phyloP scores from a whole-genome alignment of 73 alveolate genomes.

The Halteria grandinella region DNA sequence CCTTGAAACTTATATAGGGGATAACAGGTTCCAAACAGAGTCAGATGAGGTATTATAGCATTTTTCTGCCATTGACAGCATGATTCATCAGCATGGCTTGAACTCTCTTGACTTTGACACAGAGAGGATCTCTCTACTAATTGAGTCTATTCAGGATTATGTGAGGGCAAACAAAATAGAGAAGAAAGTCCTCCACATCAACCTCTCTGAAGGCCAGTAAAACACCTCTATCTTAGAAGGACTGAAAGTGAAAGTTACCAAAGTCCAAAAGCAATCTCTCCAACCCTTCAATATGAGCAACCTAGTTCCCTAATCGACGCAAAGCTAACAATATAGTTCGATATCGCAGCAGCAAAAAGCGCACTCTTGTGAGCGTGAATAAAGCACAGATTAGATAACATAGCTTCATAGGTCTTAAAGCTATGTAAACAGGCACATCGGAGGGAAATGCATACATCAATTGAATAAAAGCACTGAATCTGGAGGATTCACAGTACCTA shows the following conservation, averaged over 20 bases:
- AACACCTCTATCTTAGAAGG: background rate
- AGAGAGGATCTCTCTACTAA: slow-evolving; percentile 12
- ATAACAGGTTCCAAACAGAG: slow-evolving; percentile 15
- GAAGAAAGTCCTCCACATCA: slow-evolving; percentile 23
- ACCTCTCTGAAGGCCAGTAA: background rate
- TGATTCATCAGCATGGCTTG: slow-evolving; percentile 41
- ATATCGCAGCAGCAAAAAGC: too few species aligned
- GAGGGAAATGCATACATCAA: too few species aligned
- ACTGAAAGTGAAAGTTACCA: background rate
- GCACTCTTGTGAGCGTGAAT: too few species aligned
- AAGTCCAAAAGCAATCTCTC: background rate
- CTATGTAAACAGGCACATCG: too few species aligned
- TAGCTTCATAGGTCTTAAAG: too few species aligned
- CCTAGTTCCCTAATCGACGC: too few species aligned
- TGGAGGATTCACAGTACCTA: background rate
- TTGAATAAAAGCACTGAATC: background rate
- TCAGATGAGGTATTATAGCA: slow-evolving; percentile 8
- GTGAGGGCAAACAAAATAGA: slow-evolving; percentile 3
- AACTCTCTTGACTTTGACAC: slow-evolving; percentile 35
- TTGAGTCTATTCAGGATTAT: slow-evolving; percentile 22
- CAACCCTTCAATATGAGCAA: too few species aligned
- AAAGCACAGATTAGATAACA: too few species aligned
- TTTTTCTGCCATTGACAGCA: slow-evolving; percentile 40
- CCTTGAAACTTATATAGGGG: slow-evolving; percentile 35
- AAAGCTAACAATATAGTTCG: too few species aligned